Base-by-base conservation (phyloP, 176 grass and related monocot genomes). In the Zoysia japonica region DNA sequence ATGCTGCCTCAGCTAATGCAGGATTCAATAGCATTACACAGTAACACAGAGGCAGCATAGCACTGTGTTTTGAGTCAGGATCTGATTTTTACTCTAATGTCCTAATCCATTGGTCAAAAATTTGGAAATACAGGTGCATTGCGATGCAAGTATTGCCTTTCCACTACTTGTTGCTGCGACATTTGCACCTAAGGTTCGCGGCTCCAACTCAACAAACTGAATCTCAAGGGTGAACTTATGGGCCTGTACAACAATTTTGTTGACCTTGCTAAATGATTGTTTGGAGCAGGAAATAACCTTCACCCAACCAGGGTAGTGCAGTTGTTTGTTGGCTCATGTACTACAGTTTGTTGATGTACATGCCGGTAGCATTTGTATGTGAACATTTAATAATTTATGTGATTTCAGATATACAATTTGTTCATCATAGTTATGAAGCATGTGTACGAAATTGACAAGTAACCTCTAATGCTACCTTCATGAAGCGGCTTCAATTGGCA, bases 71-170 rank as follows among this genome's bases (percentile, higher is more conserved):
- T 14, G 64, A 61, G 57, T 50, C 50, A n/a, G 35, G 35, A 47
- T 79, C 46, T 51, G 3, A 2, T 45, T 67, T 19, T 40, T 77
- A 81, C 6, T 85, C 48, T 65, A 49, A 47, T 39, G 55, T 42
- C 20, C 13, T 76, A 48, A 71, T 17, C 13, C 78, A 19, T 80
- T 48, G 44, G 6, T 68, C 17, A 0, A 69, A 52, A 51, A 35
- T 67, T 73, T 78, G 44, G 36, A 72, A 88, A 85, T 77, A 35
- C 76, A 94, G 94, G 91, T 97, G 64, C 94, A 97, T 71, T 97
- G 94, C 3, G 94, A 94, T 78, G 89, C 89, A 15, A 97, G 89
- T 52, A 90, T 97, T 36, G 94, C 89, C 56, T 94, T 97, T 64
- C 95, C 94, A 0, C 81, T 97, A 39, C 17, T 97, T 17, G 89